A percentile compares a stretch with the other conserved stretches of the same genome.
Evolutionary conservation across 2,329 filamentous ascomycete species (phyloP).

Genomic region (Colletotrichum falcatum): DNA sequence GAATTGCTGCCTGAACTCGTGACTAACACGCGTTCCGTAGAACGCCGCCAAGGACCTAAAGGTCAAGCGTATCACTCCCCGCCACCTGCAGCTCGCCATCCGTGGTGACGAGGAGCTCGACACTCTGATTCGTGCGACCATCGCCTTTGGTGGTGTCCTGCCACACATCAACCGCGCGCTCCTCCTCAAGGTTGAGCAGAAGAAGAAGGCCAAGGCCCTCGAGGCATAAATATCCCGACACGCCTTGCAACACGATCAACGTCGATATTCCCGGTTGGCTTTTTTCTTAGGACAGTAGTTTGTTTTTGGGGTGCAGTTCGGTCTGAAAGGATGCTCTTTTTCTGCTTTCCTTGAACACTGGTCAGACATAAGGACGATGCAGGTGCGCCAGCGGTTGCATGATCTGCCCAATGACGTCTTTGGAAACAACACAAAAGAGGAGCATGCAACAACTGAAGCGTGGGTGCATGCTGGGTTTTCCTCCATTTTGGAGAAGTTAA

Average conservation of each 20-base stretch:
- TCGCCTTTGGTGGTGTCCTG: conserved; percentile 97
- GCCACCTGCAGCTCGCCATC: conserved; percentile 97
- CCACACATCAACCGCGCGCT: conserved; percentile 99
- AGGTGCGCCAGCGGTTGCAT: conserved; percentile 25
- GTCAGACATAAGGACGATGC: conserved; percentile 32
- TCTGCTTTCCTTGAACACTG: conserved; percentile 26
- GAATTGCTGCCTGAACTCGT: conserved; percentile 23
- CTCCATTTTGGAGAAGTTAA: conserved; percentile 13
- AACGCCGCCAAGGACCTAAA: conserved; percentile 99
- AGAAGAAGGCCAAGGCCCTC: conserved; percentile 81
- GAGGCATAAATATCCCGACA: conserved; percentile 37
- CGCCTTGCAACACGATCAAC: conserved; percentile 14
- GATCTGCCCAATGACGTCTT: conserved; percentile 11
- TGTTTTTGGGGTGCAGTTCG: conserved; percentile 25
- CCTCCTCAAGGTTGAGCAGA: conserved; percentile 95
- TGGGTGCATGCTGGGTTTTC: conserved; percentile 21
- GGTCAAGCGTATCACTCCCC: conserved; percentile 99
- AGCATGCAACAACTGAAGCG: conserved; percentile 16
- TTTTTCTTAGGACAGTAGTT: conserved; percentile 32
- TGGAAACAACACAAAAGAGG: conserved; percentile 19
- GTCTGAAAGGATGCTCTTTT: conserved; percentile 33
- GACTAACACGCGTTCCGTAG: conserved; percentile 52
- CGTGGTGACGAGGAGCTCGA: conserved; percentile 98
- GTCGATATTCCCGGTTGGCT: conserved; percentile 34
- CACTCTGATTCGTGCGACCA: conserved; percentile 96